Percentiles rank a stretch among this genome's conserved stretches.
These are phyloP conservation scores for Debaryomyces coudertii DNA, from an alignment of 1,139 yeast species.

Conservation along the genomic window DNA sequence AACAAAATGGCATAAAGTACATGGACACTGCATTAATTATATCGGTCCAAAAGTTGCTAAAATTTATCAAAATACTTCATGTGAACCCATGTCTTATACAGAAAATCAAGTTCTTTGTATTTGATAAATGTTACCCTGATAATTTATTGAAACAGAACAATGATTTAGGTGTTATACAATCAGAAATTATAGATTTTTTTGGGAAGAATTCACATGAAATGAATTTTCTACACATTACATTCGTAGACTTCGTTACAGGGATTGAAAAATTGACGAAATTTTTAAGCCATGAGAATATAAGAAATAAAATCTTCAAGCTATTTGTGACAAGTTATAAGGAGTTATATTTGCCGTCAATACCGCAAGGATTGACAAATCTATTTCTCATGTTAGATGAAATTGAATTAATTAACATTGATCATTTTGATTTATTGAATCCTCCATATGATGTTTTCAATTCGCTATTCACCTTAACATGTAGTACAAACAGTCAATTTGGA, in stretches of 20 bases:
- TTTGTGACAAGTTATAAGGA: slow-evolving; percentile 31
- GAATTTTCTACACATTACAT: slow-evolving; percentile 40
- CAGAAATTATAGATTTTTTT: slow-evolving; percentile 31
- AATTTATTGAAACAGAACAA: slow-evolving; percentile 11
- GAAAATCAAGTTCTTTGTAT: slow-evolving; percentile 34
- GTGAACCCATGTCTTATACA: slow-evolving; percentile 25
- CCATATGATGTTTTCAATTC: slow-evolving; percentile 30
- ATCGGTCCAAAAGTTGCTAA: slow-evolving; percentile 20
- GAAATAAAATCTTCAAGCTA: slow-evolving; percentile 36
- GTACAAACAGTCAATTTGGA: slow-evolving; percentile 38
- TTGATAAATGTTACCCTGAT: slow-evolving; percentile 37
- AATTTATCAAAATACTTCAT: slow-evolving; percentile 26
- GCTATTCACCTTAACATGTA: slow-evolving; percentile 35
- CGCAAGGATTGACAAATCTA: slow-evolving; percentile 35
- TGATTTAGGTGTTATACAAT: slow-evolving; percentile 25
- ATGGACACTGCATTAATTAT: slow-evolving; percentile 39
- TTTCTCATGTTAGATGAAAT: slow-evolving; percentile 38
- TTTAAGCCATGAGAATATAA: slow-evolving; percentile 27
- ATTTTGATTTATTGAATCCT: slow-evolving; percentile 26
- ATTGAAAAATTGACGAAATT: slow-evolving; percentile 30
- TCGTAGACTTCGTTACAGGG: slow-evolving; percentile 33
- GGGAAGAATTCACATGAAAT: slow-evolving; percentile 29
- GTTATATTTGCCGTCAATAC: slow-evolving; percentile 30
- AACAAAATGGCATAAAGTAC: slow-evolving; percentile 33
- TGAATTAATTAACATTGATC: slow-evolving; percentile 23